Conservation (phyloP, 176 grass and related monocot genomes). For the bread wheat (Triticum aestivum) region DNA sequence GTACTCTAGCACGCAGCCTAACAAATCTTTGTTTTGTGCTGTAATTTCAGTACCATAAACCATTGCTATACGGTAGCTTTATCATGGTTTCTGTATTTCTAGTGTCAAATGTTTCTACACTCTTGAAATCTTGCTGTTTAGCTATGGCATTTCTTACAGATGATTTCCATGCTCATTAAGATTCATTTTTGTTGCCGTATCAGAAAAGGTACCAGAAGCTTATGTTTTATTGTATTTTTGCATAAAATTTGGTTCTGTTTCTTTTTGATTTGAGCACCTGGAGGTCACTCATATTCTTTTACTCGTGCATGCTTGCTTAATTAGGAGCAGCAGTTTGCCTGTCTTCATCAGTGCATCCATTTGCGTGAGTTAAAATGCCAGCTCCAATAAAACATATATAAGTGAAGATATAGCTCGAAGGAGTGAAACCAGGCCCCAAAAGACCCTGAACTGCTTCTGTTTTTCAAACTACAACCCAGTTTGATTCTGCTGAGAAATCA, state of each 20-base stretch:
- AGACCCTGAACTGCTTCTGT: slow-evolving; percentile 40
- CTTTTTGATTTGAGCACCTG: neutral
- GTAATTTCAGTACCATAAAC: slow-evolving; percentile 1
- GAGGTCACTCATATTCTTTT: neutral
- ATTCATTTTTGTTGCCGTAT: neutral
- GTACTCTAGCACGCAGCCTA: neutral
- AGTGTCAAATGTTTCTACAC: neutral
- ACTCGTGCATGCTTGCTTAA: too few species aligned
- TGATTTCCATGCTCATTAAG: neutral
- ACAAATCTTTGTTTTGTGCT: slow-evolving; percentile 7
- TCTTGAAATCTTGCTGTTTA: neutral
- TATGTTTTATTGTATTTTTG: neutral
- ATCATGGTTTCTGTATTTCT: neutral
- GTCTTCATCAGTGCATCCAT: neutral
- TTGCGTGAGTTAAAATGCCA: neutral
- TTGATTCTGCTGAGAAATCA: neutral
- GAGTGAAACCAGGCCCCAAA: slow-evolving; percentile 26
- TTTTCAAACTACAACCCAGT: slow-evolving; percentile 25
- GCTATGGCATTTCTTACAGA: neutral
- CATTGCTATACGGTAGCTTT: neutral
- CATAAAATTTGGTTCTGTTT: neutral
- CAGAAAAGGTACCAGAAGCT: neutral
- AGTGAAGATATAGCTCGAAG: neutral
- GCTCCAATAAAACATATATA: neutral
- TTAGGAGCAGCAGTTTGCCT: neutral